phyloP scores from a whole-genome alignment of 1,284 basidiomycete genomes.

The Microbotryum scabiosae region DNA sequence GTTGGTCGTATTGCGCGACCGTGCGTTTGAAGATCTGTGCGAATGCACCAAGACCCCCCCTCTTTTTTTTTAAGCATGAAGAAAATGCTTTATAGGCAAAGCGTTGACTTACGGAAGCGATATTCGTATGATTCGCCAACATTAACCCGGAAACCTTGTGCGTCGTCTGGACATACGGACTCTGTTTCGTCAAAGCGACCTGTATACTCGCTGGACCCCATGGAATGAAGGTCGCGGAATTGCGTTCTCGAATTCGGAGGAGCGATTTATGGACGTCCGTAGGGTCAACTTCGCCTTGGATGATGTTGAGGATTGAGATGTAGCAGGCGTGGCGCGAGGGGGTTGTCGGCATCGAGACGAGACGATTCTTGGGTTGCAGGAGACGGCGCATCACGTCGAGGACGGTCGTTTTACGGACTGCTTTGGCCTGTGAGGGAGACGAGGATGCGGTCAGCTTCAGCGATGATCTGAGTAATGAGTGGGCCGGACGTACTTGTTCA shows the following conservation, averaged over 20 bases:
- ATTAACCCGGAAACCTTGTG: constrained; percentile 73
- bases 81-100: too few relatives aligned
- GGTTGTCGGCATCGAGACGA: constrained; percentile 67
- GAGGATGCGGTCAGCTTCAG: background rate
- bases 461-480: background rate
- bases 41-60: too few relatives aligned
- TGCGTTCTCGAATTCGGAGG: constrained; percentile 88
- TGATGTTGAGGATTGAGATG: constrained; percentile 97
- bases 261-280: constrained; percentile 97
- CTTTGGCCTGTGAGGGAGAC: constrained; percentile 55
- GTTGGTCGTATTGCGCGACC: constrained; percentile 86
- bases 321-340: constrained; percentile 57
- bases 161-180: constrained; percentile 76
- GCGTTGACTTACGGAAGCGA: constrained; percentile 64
- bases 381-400: constrained; percentile 97
- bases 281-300: constrained; percentile 95
- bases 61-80: too few relatives aligned
- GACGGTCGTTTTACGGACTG: constrained; percentile 85
- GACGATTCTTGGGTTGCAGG: constrained; percentile 95
- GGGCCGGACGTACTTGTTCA: constrained; percentile 51
- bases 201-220: constrained; percentile 99
- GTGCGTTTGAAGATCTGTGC: constrained; percentile 84
- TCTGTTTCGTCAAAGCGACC: constrained; percentile 85
- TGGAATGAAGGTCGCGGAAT: constrained; percentile 95
- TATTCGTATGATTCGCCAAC: constrained; percentile 97